phyloP scores from a whole-genome alignment of 2,329 filamentous ascomycete species.

The Tolypocladium pustulatum region DNA sequence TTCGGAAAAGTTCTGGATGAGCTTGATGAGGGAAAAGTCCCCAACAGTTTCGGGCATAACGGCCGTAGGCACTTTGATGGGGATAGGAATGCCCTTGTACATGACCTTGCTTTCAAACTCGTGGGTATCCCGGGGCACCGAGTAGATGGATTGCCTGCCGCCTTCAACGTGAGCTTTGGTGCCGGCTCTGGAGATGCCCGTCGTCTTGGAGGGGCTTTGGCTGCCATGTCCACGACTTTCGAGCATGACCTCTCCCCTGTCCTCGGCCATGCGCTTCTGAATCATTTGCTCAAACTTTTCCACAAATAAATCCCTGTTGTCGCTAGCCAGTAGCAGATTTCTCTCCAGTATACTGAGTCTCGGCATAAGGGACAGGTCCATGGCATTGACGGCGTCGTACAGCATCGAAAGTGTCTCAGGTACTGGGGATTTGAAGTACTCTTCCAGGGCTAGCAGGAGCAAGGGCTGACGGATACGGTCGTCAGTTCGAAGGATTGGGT shows the following conservation, averaged over 20 bases:
- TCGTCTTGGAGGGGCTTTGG: conserved; percentile 33
- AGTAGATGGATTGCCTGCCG: conserved; percentile 49
- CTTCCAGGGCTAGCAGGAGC: conserved; percentile 80
- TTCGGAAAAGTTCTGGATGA: conserved; percentile 87
- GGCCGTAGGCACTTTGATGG: conserved; percentile 90
- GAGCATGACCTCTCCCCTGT: conserved; percentile 32
- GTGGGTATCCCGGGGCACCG: conserved; percentile 84
- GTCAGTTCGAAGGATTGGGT: conserved; percentile 7
- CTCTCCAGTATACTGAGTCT: conserved; percentile 73
- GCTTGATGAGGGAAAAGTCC: conserved; percentile 93
- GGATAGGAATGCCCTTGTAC: conserved; percentile 94
- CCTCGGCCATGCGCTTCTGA: conserved; percentile 65
- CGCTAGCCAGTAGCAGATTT: conserved; percentile 77
- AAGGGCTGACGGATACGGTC: conserved; percentile 50
- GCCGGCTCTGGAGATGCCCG: conserved; percentile 47
- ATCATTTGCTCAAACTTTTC: conserved; percentile 98
- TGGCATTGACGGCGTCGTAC: conserved; percentile 87
- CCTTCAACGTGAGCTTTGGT: conserved; percentile 52
- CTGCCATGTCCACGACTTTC: conserved; percentile 30
- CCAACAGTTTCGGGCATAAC: conserved; percentile 92
- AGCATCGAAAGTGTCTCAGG: conserved; percentile 80
- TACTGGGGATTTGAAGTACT: conserved; percentile 89
- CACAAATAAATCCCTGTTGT: conserved; percentile 91
- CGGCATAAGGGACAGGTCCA: conserved; percentile 94
- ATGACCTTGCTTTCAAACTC: conserved; percentile 93